phyloP scores from a whole-genome alignment of 352 stramenopile genomes.

The Globisporangium viniferum region DNA sequence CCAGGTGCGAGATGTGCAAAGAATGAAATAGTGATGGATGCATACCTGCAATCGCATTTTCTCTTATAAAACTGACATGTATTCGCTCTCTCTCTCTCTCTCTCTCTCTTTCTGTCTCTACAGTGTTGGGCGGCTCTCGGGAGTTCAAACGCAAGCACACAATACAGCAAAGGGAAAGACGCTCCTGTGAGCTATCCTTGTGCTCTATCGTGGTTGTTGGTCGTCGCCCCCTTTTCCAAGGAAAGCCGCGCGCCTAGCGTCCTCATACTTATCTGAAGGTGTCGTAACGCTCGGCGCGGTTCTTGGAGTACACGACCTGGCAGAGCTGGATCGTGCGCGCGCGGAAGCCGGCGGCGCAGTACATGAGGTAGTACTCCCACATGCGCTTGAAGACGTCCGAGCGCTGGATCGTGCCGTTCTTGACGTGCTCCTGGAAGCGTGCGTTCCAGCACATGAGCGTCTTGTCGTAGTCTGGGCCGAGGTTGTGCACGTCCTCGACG shows the following conservation, averaged over 20 bases:
- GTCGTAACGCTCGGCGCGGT: constrained; percentile 74
- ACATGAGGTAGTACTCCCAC: constrained; percentile 90
- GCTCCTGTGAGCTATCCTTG: neutral
- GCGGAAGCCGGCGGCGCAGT: constrained; percentile 89
- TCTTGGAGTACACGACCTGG: constrained; percentile 87
- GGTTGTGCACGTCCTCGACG: constrained; percentile 84
- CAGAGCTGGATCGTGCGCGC: constrained; percentile 81
- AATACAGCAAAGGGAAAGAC: neutral
- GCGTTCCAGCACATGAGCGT: constrained; percentile 88
- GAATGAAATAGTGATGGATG: neutral
- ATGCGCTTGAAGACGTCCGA: constrained; percentile 83
- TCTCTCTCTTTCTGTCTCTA: constrained; percentile 8
- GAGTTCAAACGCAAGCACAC: neutral
- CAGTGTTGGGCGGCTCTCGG: neutral
- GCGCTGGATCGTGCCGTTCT: constrained; percentile 75
- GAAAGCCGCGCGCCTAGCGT: neutral
- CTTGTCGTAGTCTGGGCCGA: constrained; percentile 88
- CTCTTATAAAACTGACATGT: constrained; percentile 12
- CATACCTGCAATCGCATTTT: neutral
- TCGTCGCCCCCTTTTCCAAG: neutral
- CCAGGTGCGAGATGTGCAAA: neutral
- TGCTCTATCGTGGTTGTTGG: neutral
- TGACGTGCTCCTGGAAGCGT: constrained; percentile 80
- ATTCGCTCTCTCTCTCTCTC: constrained; percentile 6
- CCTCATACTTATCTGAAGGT: constrained; percentile 54